Base-by-base conservation (phyloP, 1,139 yeast species). In the Zygoascus sp. region DNA sequence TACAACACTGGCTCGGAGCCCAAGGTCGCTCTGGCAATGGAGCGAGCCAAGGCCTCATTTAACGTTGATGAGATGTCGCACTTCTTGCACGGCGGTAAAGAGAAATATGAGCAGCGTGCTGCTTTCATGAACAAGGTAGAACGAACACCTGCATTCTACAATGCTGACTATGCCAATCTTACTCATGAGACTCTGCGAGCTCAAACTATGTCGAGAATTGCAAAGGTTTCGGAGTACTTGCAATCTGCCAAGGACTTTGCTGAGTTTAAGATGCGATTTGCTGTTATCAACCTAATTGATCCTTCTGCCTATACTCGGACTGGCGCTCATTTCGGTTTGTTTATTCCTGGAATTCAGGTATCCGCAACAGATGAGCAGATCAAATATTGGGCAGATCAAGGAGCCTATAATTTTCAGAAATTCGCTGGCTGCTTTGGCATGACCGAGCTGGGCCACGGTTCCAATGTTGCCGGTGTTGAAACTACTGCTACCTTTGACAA, bases 391-490 rank as follows among this genome's bases (percentile, higher is more conserved):
- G 74, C 86, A 46, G 66, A 71, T 50, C 79, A 80, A 58, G 96
- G 94, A 52, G 86, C 95, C 10, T 69, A 74, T 17, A 51, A 69
- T 53, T 68, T 84, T 49, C 80, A 76, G 58, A 81, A 79, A 48
- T 77, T 89, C 53, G 87, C 85, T 61, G 96, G 96, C 13, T 88
- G 96, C 69, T 89, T 89, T 65, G 88, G 87, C 47, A 88, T 89
- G 96, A 89, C 96, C 19, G 97, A 89, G 68, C 70, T 89, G 63
- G 96, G 89, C 10, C 97, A 89, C 63, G 97, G 97, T 38, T 86
- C 96, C 30, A 88, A 89, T 62, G 96, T 89, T 32, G 95, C 96
- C 11, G 94, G 87, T 40, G 73, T 88, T 54, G 95, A 89, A 68
- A 89, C 96, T n/a, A 84, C 90, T 27, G 96, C 96, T 17, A 82